Evolutionary conservation across 2,329 filamentous ascomycete species (phyloP).

Genomic region (Xylaria arbuscula): DNA sequence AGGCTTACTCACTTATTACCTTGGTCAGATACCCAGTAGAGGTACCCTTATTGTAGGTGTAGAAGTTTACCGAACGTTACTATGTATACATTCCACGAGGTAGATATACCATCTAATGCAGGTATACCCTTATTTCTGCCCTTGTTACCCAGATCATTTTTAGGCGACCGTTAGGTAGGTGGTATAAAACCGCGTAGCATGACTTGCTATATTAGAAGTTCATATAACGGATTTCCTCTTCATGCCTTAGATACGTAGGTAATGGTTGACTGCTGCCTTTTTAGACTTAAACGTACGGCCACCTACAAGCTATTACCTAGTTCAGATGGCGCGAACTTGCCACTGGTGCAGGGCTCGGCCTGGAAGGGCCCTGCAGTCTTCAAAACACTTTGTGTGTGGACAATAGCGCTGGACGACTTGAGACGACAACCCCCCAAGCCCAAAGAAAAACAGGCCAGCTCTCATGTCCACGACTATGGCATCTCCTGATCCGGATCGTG

Average conservation of each 20-base stretch:
- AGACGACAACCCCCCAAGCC: conserved; percentile 7
- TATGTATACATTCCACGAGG: not conserved
- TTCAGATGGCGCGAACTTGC: conserved; percentile 5
- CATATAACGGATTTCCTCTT: conserved; percentile 17
- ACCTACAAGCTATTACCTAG: conserved; percentile 7
- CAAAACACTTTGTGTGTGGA: conserved; percentile 15
- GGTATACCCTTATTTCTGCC: not conserved
- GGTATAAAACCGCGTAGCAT: not conserved
- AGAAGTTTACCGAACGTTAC: not conserved
- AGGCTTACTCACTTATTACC: too few relatives aligned
- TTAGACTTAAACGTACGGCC: conserved; percentile 9
- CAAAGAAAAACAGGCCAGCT: not conserved
- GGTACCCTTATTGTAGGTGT: too few relatives aligned
- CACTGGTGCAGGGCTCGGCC: conserved; percentile 13
- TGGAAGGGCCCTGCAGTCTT: conserved; percentile 20
- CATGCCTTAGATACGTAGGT: conserved; percentile 2
- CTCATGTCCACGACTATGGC: conserved; percentile 3
- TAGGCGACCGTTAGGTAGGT: not conserved
- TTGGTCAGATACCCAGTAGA: too few relatives aligned
- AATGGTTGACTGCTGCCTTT: conserved; percentile 6
- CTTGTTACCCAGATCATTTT: not conserved
- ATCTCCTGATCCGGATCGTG: conserved; percentile 1
- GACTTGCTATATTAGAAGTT: not conserved
- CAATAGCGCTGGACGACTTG: conserved; percentile 11
- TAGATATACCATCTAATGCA: too few relatives aligned